Conservation (phyloP, 495 filamentous ascomycete genomes). For the Polyplosphaeria fusca region DNA sequence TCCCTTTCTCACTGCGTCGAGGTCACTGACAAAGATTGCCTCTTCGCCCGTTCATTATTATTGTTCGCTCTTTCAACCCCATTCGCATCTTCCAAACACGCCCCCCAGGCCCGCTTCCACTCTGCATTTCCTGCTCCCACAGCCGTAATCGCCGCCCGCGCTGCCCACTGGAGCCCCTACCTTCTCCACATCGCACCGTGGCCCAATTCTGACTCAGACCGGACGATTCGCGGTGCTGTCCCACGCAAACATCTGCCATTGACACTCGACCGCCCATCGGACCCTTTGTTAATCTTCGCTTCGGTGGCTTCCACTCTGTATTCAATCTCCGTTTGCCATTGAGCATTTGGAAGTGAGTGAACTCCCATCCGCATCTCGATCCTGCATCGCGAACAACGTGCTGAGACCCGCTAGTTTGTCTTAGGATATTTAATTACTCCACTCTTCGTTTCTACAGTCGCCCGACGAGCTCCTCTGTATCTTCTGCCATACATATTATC, state of each 20-base stretch:
- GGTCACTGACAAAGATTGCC: constrained; percentile 19
- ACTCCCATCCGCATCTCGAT: neutral
- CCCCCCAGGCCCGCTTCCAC: constrained; percentile 4
- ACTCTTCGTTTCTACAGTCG: constrained; percentile 17
- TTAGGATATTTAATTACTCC: constrained; percentile 20
- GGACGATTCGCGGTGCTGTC: neutral
- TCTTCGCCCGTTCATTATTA: constrained; percentile 35
- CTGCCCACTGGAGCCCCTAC: constrained; percentile 1
- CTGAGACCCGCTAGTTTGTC: neutral
- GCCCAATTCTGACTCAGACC: constrained; percentile 5
- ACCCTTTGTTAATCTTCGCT: constrained; percentile 14
- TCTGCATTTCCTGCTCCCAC: constrained; percentile 1
- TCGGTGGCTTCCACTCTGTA: constrained; percentile 5
- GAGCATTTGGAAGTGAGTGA: constrained; percentile 20
- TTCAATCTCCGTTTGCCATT: constrained; percentile 12
- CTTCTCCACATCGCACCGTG: neutral
- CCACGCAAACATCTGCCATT: neutral
- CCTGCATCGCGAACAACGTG: neutral
- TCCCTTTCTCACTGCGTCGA: constrained; percentile 26
- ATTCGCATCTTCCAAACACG: constrained; percentile 30
- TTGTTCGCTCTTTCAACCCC: constrained; percentile 35
- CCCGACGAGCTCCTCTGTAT: constrained; percentile 1
- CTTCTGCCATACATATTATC: constrained; percentile 30
- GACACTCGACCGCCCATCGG: constrained; percentile 2
- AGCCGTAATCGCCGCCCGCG: constrained; percentile 14